phyloP scores from a whole-genome alignment of 2,329 filamentous ascomycete genomes.

The Trichoderma polysporum region DNA sequence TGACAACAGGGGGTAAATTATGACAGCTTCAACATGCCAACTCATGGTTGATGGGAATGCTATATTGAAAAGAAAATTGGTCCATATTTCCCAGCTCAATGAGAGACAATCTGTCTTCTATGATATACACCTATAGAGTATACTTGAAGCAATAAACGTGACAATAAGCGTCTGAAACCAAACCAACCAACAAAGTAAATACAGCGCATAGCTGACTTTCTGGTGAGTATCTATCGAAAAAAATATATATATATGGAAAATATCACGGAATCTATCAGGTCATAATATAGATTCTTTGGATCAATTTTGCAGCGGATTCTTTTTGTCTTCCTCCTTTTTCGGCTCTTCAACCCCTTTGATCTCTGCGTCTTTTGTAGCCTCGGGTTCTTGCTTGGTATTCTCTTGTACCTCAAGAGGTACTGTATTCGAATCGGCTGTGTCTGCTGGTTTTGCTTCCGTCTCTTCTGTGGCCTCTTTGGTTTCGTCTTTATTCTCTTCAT shows the following conservation, averaged over 20 bases:
- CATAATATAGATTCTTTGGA: not conserved
- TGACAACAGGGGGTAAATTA: not conserved
- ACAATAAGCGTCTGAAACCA: not conserved
- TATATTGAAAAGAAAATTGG: not conserved
- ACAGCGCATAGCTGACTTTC: not conserved
- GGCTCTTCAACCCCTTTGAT: not conserved
- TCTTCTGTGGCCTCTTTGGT: not conserved
- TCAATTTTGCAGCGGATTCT: not conserved
- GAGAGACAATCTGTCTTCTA: not conserved
- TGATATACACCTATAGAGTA: not conserved
- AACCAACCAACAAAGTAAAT: no score
- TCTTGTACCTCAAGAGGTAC: not conserved
- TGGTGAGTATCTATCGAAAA: not conserved
- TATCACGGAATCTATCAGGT: not conserved
- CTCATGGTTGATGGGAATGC: not conserved
- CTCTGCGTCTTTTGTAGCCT: not conserved
- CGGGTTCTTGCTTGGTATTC: not conserved
- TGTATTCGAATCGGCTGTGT: not conserved
- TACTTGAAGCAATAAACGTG: not conserved
- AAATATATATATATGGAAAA: not conserved
- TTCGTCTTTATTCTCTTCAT: not conserved
- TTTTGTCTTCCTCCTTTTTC: not conserved
- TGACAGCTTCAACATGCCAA: not conserved
- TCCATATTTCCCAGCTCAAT: not conserved
- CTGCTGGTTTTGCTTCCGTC: not conserved